These are phyloP conservation scores for Salvia miltiorrhiza DNA, from an alignment of 257 asterid genomes.

Conservation along the genomic window DNA sequence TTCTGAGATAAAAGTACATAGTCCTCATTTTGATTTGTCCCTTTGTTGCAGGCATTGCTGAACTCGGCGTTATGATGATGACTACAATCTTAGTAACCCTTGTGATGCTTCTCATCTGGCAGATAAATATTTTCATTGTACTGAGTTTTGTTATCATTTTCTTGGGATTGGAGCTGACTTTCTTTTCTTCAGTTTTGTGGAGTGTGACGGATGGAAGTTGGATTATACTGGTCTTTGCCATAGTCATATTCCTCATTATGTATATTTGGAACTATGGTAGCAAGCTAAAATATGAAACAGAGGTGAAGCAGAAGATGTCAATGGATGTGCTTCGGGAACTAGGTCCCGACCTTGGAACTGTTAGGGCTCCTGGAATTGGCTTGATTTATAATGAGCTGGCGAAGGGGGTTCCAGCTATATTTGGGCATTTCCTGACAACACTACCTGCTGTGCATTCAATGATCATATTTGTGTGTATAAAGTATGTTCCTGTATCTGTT, in stretches of 20 bases:
- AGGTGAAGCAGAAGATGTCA: slow-evolving; percentile 80
- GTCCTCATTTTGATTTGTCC: slow-evolving; percentile 32
- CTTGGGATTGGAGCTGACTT: slow-evolving; percentile 84
- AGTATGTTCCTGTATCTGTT: slow-evolving; percentile 85
- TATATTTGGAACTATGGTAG: slow-evolving; percentile 95
- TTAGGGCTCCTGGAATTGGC: slow-evolving; percentile 97
- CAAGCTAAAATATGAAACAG: slow-evolving; percentile 88
- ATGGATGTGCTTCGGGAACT: slow-evolving; percentile 79
- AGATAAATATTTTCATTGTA: slow-evolving; percentile 66
- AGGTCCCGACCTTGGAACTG: slow-evolving; percentile 84
- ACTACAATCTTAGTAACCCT: slow-evolving; percentile 78
- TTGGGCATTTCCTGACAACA: slow-evolving; percentile 86
- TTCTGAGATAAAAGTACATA: not conserved
- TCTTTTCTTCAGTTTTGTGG: slow-evolving; percentile 86
- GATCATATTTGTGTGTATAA: slow-evolving; percentile 89
- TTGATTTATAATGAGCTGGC: slow-evolving; percentile 90
- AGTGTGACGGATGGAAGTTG: slow-evolving; percentile 96
- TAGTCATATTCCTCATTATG: slow-evolving; percentile 75
- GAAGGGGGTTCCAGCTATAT: slow-evolving; percentile 89
- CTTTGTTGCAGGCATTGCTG: slow-evolving; percentile 80
- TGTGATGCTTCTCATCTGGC: slow-evolving; percentile 99
- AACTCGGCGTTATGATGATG: slow-evolving; percentile 97
- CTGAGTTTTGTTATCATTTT: slow-evolving; percentile 57
- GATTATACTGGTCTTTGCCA: slow-evolving; percentile 82
- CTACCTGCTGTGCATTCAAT: slow-evolving; percentile 98